Conservation (phyloP, 2,329 filamentous ascomycete species). For the Epichloe bromicola region DNA sequence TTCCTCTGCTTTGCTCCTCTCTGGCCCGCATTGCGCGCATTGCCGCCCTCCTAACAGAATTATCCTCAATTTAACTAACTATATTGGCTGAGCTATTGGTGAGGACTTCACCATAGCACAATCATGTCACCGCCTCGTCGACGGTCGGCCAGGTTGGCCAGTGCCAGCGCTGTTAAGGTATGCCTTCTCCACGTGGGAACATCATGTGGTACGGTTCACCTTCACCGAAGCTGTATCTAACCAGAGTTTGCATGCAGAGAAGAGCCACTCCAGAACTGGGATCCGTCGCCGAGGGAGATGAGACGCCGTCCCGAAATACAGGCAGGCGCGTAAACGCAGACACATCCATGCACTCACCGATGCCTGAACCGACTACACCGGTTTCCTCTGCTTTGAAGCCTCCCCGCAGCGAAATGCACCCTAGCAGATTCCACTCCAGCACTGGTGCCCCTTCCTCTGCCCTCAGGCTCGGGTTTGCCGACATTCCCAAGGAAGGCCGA, state of each 20-base stretch:
- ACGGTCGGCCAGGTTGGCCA: constrained; percentile 31
- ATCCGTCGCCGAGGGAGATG: constrained; percentile 32
- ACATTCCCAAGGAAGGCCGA: constrained; percentile 45
- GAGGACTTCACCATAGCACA: not conserved
- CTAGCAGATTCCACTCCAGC: constrained; percentile 66
- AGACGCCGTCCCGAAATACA: constrained; percentile 19
- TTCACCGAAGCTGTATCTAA: not conserved
- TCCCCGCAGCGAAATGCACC: constrained; percentile 76
- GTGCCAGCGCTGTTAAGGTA: constrained; percentile 25
- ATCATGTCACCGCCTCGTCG: constrained; percentile 30
- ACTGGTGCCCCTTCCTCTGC: constrained; percentile 68
- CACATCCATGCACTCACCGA: constrained; percentile 23
- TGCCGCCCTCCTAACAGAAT: constrained; percentile 2
- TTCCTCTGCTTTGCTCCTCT: constrained; percentile 5
- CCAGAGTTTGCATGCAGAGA: constrained; percentile 9
- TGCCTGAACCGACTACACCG: constrained; percentile 40
- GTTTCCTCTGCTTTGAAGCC: constrained; percentile 56
- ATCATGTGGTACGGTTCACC: not conserved
- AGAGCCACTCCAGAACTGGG: constrained; percentile 23
- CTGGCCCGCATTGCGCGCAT: constrained; percentile 3
- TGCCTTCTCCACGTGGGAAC: constrained; percentile 8
- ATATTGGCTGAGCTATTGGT: not conserved
- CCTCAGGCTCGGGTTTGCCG: constrained; percentile 68
- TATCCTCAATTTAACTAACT: not conserved
- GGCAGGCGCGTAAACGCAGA: constrained; percentile 10